Evolutionary conservation across 306 rosid genomes (phyloP).

Genomic region (Vicia sativa): DNA sequence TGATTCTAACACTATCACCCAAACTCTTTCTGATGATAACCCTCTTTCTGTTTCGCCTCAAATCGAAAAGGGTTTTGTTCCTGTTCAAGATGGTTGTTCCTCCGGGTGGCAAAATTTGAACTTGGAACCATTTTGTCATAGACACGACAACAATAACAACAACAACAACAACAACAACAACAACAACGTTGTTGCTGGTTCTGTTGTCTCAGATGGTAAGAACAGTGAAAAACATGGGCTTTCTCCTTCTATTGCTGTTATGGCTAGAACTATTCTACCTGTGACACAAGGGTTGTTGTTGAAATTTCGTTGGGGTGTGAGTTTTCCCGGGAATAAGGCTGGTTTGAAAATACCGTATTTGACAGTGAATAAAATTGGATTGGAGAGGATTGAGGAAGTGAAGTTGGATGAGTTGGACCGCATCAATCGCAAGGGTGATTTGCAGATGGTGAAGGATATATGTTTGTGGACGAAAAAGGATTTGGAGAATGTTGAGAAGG

Average conservation of each 20-base stretch:
- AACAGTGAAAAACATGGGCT: slow-evolving; percentile 45
- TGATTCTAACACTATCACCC: not conserved
- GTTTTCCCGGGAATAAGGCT: slow-evolving; percentile 48
- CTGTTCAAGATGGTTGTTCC: slow-evolving; percentile 34
- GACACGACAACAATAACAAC: slow-evolving; percentile 1
- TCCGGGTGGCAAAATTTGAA: slow-evolving; percentile 74
- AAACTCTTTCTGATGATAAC: not conserved
- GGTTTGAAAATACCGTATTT: slow-evolving; percentile 57
- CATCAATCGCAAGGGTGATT: slow-evolving; percentile 43
- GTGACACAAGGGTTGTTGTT: slow-evolving; percentile 53
- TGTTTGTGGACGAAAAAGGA: slow-evolving; percentile 63
- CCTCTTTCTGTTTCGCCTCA: slow-evolving; percentile 42
- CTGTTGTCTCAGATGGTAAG: slow-evolving; percentile 40
- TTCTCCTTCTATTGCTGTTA: slow-evolving; percentile 54
- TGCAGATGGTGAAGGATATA: slow-evolving; percentile 62
- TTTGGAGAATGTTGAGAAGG: slow-evolving; percentile 67
- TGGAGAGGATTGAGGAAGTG: slow-evolving; percentile 62
- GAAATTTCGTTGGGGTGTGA: slow-evolving; percentile 72
- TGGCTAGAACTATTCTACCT: slow-evolving; percentile 67
- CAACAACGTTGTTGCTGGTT: not conserved
- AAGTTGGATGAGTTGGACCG: slow-evolving; percentile 33
- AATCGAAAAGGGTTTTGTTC: slow-evolving; percentile 45
- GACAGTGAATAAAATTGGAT: slow-evolving; percentile 68
- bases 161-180: slow-evolving; percentile 7
- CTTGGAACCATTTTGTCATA: slow-evolving; percentile 56